Base-by-base conservation (phyloP, 768 basidiomycete species). In the Boletus tylopilopsis region DNA sequence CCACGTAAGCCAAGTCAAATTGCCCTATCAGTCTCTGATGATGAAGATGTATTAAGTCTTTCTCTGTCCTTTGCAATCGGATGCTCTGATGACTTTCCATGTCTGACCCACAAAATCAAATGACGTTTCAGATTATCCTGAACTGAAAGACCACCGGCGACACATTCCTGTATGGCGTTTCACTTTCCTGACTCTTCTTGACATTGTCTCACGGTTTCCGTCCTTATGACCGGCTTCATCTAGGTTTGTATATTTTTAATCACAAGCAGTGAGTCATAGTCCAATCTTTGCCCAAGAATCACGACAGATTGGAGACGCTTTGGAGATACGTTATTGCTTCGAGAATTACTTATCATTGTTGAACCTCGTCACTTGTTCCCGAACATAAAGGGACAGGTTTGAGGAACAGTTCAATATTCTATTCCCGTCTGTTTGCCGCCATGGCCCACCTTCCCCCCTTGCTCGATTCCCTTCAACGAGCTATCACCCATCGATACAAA, bases 381-480 rank as follows among this genome's bases (percentile, higher is more conserved):
- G 19, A 25, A 25, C 38, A 47, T 57, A 57, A 57, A 57, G 36
- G 36, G 13, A 16, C 12, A 18, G 16, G 3, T n/a, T 22, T 23
- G 16, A n/a, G n/a, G 15, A 21, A 23, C 42, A 13, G 30, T 47
- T 27, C 6, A 23, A n/a, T 29, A 23, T 32, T 37, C 27, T 27
- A 15, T 45, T 18, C 33, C 10, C 29, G 29, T 43, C 24, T 6
- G 6, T 19, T 24, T 22, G 16, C 2, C 19, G 24, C 9, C 41
- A 60, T 60, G 59, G 35, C 55, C 5, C 56, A 39, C 1, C 19
- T 18, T 21, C 35, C 52, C 1, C 48, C 47, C 36, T 39, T 61
- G 24, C 45, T 55, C 32, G 30, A 51, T 24, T 52, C 53, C 21
- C 61, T 62, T 25, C 52, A 49, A 16, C 37, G 34, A 22, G 58